Evolutionary conservation across 306 rosid species (phyloP), one percentile per base, ranked within the genome.

Genomic region (Lablab purpureus): DNA sequence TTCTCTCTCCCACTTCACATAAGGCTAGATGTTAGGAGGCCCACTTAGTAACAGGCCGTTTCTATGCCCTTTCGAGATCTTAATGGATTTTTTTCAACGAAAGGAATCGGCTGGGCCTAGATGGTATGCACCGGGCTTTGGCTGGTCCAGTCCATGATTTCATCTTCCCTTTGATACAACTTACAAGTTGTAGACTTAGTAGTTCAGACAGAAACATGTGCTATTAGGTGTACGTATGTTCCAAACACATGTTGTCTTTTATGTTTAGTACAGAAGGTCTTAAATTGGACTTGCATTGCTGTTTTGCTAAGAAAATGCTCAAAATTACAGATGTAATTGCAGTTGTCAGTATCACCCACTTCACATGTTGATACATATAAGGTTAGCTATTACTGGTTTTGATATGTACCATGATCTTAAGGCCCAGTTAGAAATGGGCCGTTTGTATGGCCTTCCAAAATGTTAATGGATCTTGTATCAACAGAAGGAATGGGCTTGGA

Each of bases 41-140:
- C 81, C 74, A 21, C 13, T 51, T 65, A 34, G 21, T 76, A 34
- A 23, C 74, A 49, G 73, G 80, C 81, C 28, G 1, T 67, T 40
- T 36, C 40, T 8, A 1, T 37, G 34, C 45, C 75, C 45, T 22
- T 54, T 27, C 5, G 1, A 22, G 2, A 34, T 50, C 14, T 18
- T 2, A 60, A 60, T 69, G 60, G 81, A 50, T 25, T 43, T 68
- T 10, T 27, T 10, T 49, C 3, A 55, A 10, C 15, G 6, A 0
- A 27, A 32, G 4, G 41, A 59, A n/a, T 68, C 50, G 78, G 59
- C 68, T 68, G 47, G 68, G 14, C 30, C 12, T 2, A 0, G 0
- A 2, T 59, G 49, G 60, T 58, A 47, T 69, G 76, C 59, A 50
- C 73, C 46, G 66, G 77, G 58, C 73, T 67, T 50, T 54, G 46